These are phyloP conservation scores for Ballota nigra DNA, from an alignment of 257 asterid genomes.

Conservation along the genomic window DNA sequence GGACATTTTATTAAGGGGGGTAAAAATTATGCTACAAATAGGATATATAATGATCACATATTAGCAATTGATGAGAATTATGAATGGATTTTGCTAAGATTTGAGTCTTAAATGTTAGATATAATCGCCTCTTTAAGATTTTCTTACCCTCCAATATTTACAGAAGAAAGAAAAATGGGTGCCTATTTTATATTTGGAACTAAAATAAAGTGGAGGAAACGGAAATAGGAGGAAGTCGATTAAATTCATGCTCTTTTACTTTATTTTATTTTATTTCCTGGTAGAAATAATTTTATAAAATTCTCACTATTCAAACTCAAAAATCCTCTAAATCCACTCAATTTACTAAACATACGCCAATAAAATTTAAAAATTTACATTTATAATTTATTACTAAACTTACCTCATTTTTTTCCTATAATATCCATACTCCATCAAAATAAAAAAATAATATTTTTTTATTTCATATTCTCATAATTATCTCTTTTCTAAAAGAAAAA, in stretches of 20 bases:
- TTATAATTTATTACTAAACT: too few species aligned
- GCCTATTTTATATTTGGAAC: not conserved
- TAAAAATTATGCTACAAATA: constrained; percentile 25
- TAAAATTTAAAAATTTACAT: too few species aligned
- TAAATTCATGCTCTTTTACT: not conserved
- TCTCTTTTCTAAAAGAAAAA: too few species aligned
- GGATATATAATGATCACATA: constrained; percentile 21
- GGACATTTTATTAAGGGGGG: constrained; percentile 48
- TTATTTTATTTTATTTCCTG: too few species aligned
- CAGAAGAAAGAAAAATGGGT: not conserved
- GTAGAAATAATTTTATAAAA: too few species aligned
- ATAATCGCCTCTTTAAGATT: not conserved
- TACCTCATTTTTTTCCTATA: too few species aligned
- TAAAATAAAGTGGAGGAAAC: not conserved
- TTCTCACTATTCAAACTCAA: too few species aligned
- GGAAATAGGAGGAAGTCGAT: not conserved
- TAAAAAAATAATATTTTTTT: too few species aligned
- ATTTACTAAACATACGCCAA: too few species aligned
- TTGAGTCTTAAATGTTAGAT: not conserved
- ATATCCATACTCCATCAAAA: too few species aligned
- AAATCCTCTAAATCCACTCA: too few species aligned
- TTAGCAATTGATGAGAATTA: constrained; percentile 24
- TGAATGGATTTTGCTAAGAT: constrained; percentile 8
- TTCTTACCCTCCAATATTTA: constrained; percentile 15
- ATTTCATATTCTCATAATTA: too few species aligned